Evolutionary conservation across 495 filamentous ascomycete species (phyloP).

Genomic region (Penicillium crystallinum): DNA sequence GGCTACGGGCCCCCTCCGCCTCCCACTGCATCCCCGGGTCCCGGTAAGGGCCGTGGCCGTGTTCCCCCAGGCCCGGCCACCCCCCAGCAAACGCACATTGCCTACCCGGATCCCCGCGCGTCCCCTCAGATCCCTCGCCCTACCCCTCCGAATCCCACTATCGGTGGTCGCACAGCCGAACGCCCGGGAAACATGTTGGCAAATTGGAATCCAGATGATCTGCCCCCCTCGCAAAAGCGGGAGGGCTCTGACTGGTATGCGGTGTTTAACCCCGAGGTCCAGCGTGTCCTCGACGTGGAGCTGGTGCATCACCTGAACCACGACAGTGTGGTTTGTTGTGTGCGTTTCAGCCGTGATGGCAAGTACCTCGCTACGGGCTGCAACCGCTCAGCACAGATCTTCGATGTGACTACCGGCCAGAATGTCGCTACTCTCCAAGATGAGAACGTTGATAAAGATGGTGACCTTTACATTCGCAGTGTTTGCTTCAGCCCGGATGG

Average conservation of each 20-base stretch:
- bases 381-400: slow-evolving; percentile 86
- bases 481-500: slow-evolving; percentile 93
- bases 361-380: slow-evolving; percentile 87
- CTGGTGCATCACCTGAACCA: slow-evolving; percentile 80
- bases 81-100: slow-evolving; percentile 80
- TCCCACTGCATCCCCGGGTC: slow-evolving; percentile 81
- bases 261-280: slow-evolving; percentile 81
- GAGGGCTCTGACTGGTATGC: slow-evolving; percentile 82
- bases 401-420: slow-evolving; percentile 73
- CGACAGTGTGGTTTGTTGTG: slow-evolving; percentile 88
- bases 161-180: slow-evolving; percentile 35
- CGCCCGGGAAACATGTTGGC: slow-evolving; percentile 73
- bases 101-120: slow-evolving; percentile 73
- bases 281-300: slow-evolving; percentile 79
- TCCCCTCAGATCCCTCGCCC: slow-evolving; percentile 88
- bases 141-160: slow-evolving; percentile 59
- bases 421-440: slow-evolving; percentile 77
- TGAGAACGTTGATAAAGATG: slow-evolving; percentile 74
- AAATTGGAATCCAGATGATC: slow-evolving; percentile 78
- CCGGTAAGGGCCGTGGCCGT: slow-evolving; percentile 57
- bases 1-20: slow-evolving; percentile 69
- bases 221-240: slow-evolving; percentile 79
- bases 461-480: slow-evolving; percentile 85
- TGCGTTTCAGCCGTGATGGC: slow-evolving; percentile 82
- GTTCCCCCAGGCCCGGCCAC: slow-evolving; percentile 72